Conservation (phyloP, 208 protist species). For the Leishmania guyanensis region DNA sequence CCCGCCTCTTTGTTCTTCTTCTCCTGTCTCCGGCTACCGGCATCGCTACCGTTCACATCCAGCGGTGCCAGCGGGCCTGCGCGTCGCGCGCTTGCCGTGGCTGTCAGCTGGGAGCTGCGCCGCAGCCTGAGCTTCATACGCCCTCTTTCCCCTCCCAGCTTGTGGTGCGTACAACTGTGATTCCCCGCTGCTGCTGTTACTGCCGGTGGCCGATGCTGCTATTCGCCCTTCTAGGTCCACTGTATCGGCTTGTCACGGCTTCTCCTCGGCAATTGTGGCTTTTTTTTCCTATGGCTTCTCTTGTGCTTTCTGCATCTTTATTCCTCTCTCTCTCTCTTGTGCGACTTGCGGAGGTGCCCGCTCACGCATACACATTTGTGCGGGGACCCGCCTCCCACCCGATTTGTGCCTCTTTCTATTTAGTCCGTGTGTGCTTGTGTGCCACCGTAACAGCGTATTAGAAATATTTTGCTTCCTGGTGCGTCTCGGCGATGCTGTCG, state of each 20-base stretch:
- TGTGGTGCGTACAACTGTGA: not conserved
- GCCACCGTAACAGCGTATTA: not conserved
- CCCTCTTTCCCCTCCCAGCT: constrained; percentile 1
- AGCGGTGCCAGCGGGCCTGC: not conserved
- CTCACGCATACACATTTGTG: not conserved
- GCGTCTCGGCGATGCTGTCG: not conserved
- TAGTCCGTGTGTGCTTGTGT: not conserved
- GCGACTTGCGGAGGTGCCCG: not conserved
- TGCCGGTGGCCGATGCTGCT: not conserved
- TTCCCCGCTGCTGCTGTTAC: too few species aligned
- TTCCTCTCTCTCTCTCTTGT: not conserved
- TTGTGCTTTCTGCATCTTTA: too few species aligned
- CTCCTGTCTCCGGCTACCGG: too few species aligned
- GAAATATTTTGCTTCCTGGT: not conserved
- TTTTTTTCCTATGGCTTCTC: not conserved
- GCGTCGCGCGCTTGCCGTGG: not conserved
- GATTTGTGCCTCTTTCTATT: not conserved
- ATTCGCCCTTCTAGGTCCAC: not conserved
- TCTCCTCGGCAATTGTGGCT: not conserved
- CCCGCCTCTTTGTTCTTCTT: not conserved
- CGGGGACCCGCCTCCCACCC: not conserved
- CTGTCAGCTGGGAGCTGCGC: not conserved
- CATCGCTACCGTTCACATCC: not conserved
- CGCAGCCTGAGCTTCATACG: not conserved
- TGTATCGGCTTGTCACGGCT: not conserved